Evolutionary conservation across 78 protist genomes (phyloP).

Genomic region (Cavenderia fasciculata): DNA sequence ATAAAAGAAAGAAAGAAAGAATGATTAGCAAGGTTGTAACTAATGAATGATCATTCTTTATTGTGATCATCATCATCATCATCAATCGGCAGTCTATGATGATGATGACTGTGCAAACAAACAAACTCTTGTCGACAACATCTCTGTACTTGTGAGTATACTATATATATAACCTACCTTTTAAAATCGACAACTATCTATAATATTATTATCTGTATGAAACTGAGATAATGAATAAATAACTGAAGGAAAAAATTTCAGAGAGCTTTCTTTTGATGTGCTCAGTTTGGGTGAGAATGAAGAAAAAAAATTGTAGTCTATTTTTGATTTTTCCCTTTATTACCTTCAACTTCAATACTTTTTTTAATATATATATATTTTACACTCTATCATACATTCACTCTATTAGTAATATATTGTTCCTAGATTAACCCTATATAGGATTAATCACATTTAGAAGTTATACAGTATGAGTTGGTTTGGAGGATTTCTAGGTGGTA

Average conservation of each 20-base stretch:
- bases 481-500: slow-evolving; percentile 39
- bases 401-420: not conserved
- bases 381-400: not conserved
- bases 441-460: not conserved
- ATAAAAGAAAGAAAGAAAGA: too few relatives aligned
- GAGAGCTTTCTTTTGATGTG: not conserved
- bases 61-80: too few relatives aligned
- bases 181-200: too few relatives aligned
- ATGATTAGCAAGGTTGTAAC: too few relatives aligned
- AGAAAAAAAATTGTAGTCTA: not conserved
- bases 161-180: too few relatives aligned
- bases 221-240: not conserved
- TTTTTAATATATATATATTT: not conserved
- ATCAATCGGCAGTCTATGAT: too few relatives aligned
- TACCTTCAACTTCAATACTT: too few relatives aligned
- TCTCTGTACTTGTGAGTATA: too few relatives aligned
- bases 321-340: not conserved
- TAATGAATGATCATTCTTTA: too few relatives aligned
- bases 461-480: slow-evolving; percentile 28
- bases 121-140: too few relatives aligned
- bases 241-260: not conserved
- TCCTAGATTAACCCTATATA: not conserved
- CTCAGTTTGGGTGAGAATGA: not conserved
- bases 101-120: too few relatives aligned
- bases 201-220: too few relatives aligned